Base-by-base conservation (phyloP, 169 alveolate species). In the Cryptosporidium ryanae region DNA sequence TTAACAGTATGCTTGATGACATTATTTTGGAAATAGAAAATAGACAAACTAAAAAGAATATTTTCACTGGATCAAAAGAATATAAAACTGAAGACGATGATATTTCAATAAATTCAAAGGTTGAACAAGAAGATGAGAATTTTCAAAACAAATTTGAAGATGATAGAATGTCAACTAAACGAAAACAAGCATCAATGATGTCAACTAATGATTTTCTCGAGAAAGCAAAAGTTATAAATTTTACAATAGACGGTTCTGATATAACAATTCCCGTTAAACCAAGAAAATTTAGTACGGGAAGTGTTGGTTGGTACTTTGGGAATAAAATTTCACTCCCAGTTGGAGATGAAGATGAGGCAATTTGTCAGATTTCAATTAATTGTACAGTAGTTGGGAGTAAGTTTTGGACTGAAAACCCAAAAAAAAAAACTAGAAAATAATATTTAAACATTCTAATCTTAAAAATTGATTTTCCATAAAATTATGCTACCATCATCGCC, bases 301-400 rank as follows among this genome's bases (percentile, higher is more conserved):
- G 87, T 18, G 87, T 76, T 23, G 87, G 87, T 3, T 76, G 87
- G 87, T 55, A 76, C 44, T 76, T 46, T 38, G 87, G 87, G 59
- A 61, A 65, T n/a, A 76, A 76, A 46, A 32, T 76, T 38, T 63
- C 87, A 43, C 64, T 76, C 25, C 87, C 87, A 2, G 71, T 76
- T 59, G 87, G 87, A 18, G 50, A 68, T 15, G 87, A 76, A 27
- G 18, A 18, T 46, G 87, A 76, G 44, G 87, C 59, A 23, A 6
- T 76, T 31, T 76, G 87, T 6, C 87, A 76, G 46, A 38, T 76
- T 44, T 76, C 87, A 55, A 43, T 76, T 31, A 76, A 76, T 48
- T 76, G 87, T 48, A 76, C 87, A 17, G 87, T 76, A 2, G 87
- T 76, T 2, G 87, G 87, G 1, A 76, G 87, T 38, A 76, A 76